These are phyloP conservation scores for Chamaecyparis obtusa DNA, from an alignment of 75 land plant genomes.

Conservation along the genomic window DNA sequence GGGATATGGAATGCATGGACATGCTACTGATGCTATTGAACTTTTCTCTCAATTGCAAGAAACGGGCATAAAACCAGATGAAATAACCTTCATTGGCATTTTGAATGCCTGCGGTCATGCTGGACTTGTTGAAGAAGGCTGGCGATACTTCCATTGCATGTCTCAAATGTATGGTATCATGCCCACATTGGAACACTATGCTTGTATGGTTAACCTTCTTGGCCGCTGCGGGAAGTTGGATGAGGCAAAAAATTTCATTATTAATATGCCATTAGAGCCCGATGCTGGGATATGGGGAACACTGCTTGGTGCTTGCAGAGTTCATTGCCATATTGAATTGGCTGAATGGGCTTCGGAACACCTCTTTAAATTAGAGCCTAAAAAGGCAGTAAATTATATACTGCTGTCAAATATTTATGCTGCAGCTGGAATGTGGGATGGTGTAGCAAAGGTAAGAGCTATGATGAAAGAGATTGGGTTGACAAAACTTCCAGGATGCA, in stretches of 20 bases:
- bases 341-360: slow-evolving; percentile 11
- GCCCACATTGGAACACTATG: slow-evolving; percentile 20
- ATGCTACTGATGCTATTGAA: slow-evolving; percentile 10
- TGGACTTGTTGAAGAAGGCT: slow-evolving; percentile 5
- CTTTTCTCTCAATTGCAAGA: slow-evolving; percentile 11
- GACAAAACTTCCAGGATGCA: slow-evolving; percentile 16
- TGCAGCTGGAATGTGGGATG: slow-evolving; percentile 16
- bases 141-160: slow-evolving; percentile 15
- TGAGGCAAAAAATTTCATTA: slow-evolving; percentile 13
- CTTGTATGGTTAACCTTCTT: slow-evolving; percentile 22
- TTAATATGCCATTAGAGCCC: slow-evolving; percentile 13
- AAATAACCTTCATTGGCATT: slow-evolving; percentile 1
- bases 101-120: slow-evolving; percentile 15
- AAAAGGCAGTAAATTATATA: slow-evolving; percentile 15
- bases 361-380: slow-evolving; percentile 10
- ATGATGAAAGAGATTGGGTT: slow-evolving; percentile 14
- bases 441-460: slow-evolving; percentile 3
- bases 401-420: slow-evolving; percentile 18
- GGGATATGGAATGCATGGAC: slow-evolving; percentile 17
- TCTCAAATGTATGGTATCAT: slow-evolving; percentile 16
- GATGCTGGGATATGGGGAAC: slow-evolving; percentile 12
- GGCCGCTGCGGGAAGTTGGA: slow-evolving; percentile 19
- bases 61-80: slow-evolving; percentile 8
- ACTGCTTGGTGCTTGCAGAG: slow-evolving; percentile 17
- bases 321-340: slow-evolving; percentile 15